Conservation (phyloP, 495 filamentous ascomycete species). For the Penicillium pulvis region DNA sequence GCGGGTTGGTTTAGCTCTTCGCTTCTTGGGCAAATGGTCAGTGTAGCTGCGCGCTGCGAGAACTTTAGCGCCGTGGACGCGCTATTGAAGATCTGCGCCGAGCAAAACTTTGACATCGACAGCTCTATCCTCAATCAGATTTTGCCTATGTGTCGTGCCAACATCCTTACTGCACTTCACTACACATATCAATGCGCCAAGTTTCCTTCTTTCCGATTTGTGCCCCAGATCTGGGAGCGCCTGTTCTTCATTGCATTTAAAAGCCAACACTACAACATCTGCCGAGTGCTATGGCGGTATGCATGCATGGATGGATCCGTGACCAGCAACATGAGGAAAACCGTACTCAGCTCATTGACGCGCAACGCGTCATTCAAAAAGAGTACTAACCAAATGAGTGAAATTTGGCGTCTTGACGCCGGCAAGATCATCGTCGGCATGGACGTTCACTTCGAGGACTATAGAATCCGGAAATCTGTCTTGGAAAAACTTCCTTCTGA, state of each 20-base stretch:
- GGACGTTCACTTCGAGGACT: constrained; percentile 22
- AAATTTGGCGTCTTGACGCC: constrained; percentile 29
- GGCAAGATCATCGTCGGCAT: constrained; percentile 46
- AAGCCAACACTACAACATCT: constrained; percentile 40
- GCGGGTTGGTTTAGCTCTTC: constrained; percentile 37
- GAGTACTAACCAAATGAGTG: constrained; percentile 10
- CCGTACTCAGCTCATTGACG: constrained; percentile 29
- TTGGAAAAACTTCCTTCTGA: constrained; percentile 29
- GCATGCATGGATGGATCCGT: constrained; percentile 45
- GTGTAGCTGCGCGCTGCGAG: constrained; percentile 22
- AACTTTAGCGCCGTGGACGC: constrained; percentile 28
- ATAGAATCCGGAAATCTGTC: constrained; percentile 12
- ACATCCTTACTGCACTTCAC: constrained; percentile 26
- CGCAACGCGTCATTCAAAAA: constrained; percentile 22
- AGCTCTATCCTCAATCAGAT: constrained; percentile 24
- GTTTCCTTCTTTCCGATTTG: constrained; percentile 13
- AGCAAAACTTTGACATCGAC: constrained; percentile 26
- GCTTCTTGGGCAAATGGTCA: constrained; percentile 41
- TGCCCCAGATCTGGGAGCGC: constrained; percentile 22
- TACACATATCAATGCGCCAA: constrained; percentile 26
- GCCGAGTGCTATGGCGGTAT: constrained; percentile 51
- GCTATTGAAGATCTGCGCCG: constrained; percentile 32
- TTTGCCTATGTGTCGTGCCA: constrained; percentile 21
- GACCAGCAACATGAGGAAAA: constrained; percentile 36
- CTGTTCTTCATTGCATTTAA: constrained; percentile 47